Evolutionary conservation across 1,284 basidiomycete species (phyloP).

Genomic region (Phenoliferia sp.): DNA sequence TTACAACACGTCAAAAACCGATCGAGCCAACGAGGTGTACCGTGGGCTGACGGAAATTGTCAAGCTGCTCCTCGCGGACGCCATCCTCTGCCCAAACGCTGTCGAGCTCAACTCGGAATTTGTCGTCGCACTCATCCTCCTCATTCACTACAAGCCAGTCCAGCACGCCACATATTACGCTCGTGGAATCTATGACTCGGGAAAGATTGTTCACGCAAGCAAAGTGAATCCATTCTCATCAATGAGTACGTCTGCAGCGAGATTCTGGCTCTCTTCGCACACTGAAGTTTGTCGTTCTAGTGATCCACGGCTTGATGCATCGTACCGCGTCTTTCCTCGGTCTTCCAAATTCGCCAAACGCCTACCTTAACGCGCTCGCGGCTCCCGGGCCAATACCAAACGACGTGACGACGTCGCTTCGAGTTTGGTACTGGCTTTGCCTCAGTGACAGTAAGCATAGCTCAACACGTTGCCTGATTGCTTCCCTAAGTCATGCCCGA

Average conservation of each 20-base stretch:
- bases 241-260: no score
- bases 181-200: not conserved
- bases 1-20: slow-evolving; percentile 26
- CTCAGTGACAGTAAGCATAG: slow-evolving; percentile 18
- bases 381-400: not conserved
- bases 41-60: slow-evolving; percentile 22
- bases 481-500: slow-evolving; percentile 6
- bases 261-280: no score
- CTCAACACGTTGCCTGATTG: slow-evolving; percentile 3
- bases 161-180: slow-evolving; percentile 4
- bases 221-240: slow-evolving; percentile 28
- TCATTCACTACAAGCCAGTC: slow-evolving; percentile 15
- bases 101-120: slow-evolving; percentile 13
- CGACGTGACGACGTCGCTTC: not conserved
- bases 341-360: not conserved
- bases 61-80: slow-evolving; percentile 15
- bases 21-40: slow-evolving; percentile 17
- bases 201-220: not conserved
- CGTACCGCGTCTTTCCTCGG: not conserved
- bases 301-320: not conserved
- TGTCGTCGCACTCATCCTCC: slow-evolving; percentile 1
- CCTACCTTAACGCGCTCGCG: not conserved
- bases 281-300: no score
- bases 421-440: slow-evolving; percentile 23
- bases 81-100: slow-evolving; percentile 15